Evolutionary conservation across 1,284 basidiomycete genomes (phyloP).

Genomic region (Trichosporon ovoides): DNA sequence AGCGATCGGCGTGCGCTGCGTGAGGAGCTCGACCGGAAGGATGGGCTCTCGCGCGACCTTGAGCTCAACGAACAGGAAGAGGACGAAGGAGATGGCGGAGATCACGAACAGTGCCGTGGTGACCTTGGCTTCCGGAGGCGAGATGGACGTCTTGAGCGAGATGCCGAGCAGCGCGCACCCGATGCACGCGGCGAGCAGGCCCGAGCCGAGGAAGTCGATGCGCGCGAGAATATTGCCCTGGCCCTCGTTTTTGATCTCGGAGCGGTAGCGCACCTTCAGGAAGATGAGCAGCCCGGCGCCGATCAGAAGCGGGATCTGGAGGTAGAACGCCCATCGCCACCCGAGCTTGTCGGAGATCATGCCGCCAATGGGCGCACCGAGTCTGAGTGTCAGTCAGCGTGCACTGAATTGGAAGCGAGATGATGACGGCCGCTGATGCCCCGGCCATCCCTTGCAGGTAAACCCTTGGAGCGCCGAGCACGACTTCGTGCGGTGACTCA

Average conservation of each 20-base stretch:
- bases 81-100: slow-evolving; percentile 55
- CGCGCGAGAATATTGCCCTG: slow-evolving; percentile 58
- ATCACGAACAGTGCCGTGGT: slow-evolving; percentile 61
- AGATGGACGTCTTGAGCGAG: slow-evolving; percentile 61
- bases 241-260: neutral
- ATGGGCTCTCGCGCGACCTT: slow-evolving; percentile 70
- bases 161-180: slow-evolving; percentile 69
- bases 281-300: slow-evolving; percentile 64
- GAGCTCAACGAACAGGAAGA: slow-evolving; percentile 70
- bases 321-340: slow-evolving; percentile 60
- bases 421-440: neutral
- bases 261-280: slow-evolving; percentile 58
- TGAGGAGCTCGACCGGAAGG: slow-evolving; percentile 73
- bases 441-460: no score
- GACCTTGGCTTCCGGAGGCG: slow-evolving; percentile 48
- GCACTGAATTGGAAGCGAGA: neutral
- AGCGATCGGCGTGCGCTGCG: slow-evolving; percentile 61
- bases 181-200: slow-evolving; percentile 68
- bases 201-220: slow-evolving; percentile 75
- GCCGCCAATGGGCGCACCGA: slow-evolving; percentile 86
- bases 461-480: neutral
- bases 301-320: slow-evolving; percentile 68
- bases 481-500: slow-evolving; percentile 12
- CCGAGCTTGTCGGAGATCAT: slow-evolving; percentile 76
- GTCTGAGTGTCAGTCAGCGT: slow-evolving; percentile 50